phyloP scores from a whole-genome alignment of 164 flowering plant genomes.

The Stephania japonica region DNA sequence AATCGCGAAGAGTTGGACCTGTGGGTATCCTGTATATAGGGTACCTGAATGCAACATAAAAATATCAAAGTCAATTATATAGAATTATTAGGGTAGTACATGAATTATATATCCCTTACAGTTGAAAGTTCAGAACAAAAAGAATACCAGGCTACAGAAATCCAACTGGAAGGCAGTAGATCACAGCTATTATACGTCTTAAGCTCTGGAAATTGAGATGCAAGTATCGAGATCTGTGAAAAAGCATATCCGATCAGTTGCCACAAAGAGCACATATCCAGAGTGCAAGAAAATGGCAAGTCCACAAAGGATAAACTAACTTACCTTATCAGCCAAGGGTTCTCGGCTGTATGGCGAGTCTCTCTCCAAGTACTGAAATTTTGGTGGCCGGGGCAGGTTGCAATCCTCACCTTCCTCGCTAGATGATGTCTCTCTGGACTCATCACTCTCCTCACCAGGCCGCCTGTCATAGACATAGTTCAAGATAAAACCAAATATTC shows the following conservation, averaged over 20 bases:
- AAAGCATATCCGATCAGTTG: constrained; percentile 13
- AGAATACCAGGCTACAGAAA: constrained; percentile 69
- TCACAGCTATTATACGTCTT: constrained; percentile 58
- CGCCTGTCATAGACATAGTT: constrained; percentile 29
- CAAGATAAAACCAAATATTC: neutral
- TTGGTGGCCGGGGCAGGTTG: constrained; percentile 18
- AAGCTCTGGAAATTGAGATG: constrained; percentile 48
- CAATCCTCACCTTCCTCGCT: constrained; percentile 36
- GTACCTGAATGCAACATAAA: constrained; percentile 43
- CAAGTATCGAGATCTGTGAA: constrained; percentile 47
- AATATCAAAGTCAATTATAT: neutral
- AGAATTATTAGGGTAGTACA: neutral
- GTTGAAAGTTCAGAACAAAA: neutral
- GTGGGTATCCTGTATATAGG: constrained; percentile 80
- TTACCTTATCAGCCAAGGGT: constrained; percentile 67
- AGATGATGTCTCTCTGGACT: constrained; percentile 37
- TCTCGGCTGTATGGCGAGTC: constrained; percentile 48
- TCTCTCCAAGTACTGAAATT: constrained; percentile 54
- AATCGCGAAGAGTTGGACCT: constrained; percentile 52
- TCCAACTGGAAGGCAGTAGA: constrained; percentile 66
- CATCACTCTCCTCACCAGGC: constrained; percentile 50
- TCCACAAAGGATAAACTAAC: constrained; percentile 7
- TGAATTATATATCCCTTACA: neutral
- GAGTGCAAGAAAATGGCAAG: neutral
- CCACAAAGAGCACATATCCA: neutral